phyloP scores from a whole-genome alignment of 2,329 filamentous ascomycete genomes.

The Hypoxylon sp. region DNA sequence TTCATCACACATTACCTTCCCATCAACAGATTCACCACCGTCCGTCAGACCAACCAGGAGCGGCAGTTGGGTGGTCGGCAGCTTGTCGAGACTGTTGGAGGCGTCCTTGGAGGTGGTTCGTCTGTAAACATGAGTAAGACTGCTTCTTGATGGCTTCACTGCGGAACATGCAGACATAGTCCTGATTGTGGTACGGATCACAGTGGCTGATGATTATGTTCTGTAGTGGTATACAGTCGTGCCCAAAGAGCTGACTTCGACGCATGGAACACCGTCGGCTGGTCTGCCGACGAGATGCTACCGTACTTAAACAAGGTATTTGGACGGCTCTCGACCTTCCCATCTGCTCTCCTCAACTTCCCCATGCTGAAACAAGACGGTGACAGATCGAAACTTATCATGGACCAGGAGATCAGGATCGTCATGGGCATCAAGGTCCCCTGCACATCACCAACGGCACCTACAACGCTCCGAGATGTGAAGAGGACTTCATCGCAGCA shows the following conservation, averaged over 20 bases:
- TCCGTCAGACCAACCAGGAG: slow-evolving; percentile 64
- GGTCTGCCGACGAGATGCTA: slow-evolving; percentile 55
- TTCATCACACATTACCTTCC: slow-evolving; percentile 64
- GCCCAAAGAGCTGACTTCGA: slow-evolving; percentile 49
- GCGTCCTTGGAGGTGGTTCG: slow-evolving; percentile 59
- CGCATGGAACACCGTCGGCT: slow-evolving; percentile 34
- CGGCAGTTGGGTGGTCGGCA: slow-evolving; percentile 61
- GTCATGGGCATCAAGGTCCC: background rate
- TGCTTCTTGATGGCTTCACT: slow-evolving; percentile 42
- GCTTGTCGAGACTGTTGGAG: slow-evolving; percentile 55
- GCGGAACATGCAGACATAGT: too few relatives aligned
- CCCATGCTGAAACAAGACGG: background rate
- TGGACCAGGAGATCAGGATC: slow-evolving; percentile 53
- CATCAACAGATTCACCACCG: slow-evolving; percentile 59
- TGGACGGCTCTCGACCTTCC: background rate
- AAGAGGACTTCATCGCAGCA: background rate
- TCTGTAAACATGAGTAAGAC: slow-evolving; percentile 61
- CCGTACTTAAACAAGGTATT: slow-evolving; percentile 65
- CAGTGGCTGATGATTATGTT: background rate
- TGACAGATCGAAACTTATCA: slow-evolving; percentile 7
- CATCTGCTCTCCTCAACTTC: background rate
- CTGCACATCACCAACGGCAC: slow-evolving; percentile 1
- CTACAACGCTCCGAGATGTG: slow-evolving; percentile 10
- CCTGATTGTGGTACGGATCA: background rate
- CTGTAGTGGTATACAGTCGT: slow-evolving; percentile 28